Percentiles rank a stretch among this genome's conserved stretches.
phyloP scores from a whole-genome alignment of 495 filamentous ascomycete species.

The Viridothelium virens region DNA sequence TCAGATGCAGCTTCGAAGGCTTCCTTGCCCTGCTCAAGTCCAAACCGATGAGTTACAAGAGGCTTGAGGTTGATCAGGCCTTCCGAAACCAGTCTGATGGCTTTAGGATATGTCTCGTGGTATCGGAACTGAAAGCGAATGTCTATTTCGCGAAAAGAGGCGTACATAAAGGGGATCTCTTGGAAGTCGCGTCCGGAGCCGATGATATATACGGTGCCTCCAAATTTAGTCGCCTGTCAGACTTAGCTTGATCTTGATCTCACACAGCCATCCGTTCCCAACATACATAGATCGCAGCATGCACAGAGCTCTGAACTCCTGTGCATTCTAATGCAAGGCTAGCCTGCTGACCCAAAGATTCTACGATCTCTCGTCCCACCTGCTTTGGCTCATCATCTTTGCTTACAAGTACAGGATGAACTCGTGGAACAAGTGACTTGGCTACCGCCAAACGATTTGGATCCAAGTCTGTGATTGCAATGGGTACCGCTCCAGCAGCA shows the following conservation, averaged over 20 bases:
- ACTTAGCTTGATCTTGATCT: constrained; percentile 8
- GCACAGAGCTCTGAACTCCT: constrained; percentile 25
- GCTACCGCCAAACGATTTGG: constrained; percentile 22
- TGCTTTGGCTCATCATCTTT: constrained; percentile 14
- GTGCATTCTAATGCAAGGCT: constrained; percentile 27
- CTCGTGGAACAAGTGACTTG: constrained; percentile 22
- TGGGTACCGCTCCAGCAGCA: constrained; percentile 24
- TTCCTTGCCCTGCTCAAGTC: constrained; percentile 21
- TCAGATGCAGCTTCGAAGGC: constrained; percentile 24
- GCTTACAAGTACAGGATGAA: constrained; percentile 20
- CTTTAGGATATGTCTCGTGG: constrained; percentile 25
- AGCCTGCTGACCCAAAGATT: constrained; percentile 18
- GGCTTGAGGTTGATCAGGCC: constrained; percentile 26
- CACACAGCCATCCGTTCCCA: background rate
- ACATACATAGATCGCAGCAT: constrained; percentile 24
- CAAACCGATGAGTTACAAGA: constrained; percentile 26
- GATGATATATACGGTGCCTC: constrained; percentile 26
- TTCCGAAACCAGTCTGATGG: constrained; percentile 26
- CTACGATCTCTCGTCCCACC: constrained; percentile 16
- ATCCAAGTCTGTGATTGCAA: constrained; percentile 29
- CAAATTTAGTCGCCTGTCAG: constrained; percentile 20
- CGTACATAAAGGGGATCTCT: constrained; percentile 26
- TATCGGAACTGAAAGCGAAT: constrained; percentile 28
- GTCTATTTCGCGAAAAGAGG: constrained; percentile 25
- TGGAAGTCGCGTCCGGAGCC: constrained; percentile 25